Evolutionary conservation across 345 rosid species (phyloP), one percentile per base, ranked within the genome.

Genomic region (Chamaenerion angustifolium): DNA sequence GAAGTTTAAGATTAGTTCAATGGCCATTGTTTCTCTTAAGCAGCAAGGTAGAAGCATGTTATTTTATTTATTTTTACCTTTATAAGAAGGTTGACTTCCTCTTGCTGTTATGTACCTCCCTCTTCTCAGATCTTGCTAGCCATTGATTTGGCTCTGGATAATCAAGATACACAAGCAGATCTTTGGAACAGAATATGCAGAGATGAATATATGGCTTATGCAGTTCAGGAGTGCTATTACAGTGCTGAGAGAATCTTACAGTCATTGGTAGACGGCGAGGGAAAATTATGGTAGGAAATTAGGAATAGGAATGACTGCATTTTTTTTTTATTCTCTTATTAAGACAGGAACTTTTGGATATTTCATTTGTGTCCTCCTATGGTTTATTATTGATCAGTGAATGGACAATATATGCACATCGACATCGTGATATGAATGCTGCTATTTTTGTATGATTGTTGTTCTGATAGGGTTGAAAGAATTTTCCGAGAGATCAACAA

Each of bases 11-110:
- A 73, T 76, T 92, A 61, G 96, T 87, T 48, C 98, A 92, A 59
- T 92, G 98, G 98, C 98, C 98, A 57, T 71, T 92, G 78, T 92
- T 92, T 77, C 93, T 92, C 65, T 76, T 92, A 40, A 87, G 98
- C 70, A 92, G 96, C 65, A 92, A 92, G 96, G 98, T 92, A 46
- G 25, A n/a, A 8, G 4, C 27, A 40, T 62, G 3, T 31, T 8
- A 3, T 31, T 31, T 31, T 31, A 0, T 31, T 3, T 31, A 31
- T 5, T 31, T 23, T 31, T 31, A 31, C 10, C 6, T 31, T 31
- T 5, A 31, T 31, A 1, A 31, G 37, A 31, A 31, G 37, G 37
- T 31, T 31, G 37, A 31, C 10, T 31, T 31, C 37, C 37, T 31
- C 37, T 7, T 23, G 27, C 10, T 31, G 37, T 31, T 31, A 31